These are phyloP conservation scores for Fusarium tanahbumbuense DNA, from an alignment of 2,329 filamentous ascomycete species.

Conservation along the genomic window DNA sequence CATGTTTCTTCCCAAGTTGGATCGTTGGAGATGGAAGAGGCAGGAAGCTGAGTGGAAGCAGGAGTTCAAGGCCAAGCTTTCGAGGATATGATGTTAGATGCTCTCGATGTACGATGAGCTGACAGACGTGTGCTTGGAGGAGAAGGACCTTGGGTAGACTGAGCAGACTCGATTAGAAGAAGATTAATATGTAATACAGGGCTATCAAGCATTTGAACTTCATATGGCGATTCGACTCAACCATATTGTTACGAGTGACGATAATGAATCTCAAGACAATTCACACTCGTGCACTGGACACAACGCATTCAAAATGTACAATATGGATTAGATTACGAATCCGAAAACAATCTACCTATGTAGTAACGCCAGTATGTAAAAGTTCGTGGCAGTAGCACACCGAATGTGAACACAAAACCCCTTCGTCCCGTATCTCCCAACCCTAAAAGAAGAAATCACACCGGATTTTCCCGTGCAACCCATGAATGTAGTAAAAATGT, in stretches of 20 bases:
- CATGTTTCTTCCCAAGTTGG: conserved; percentile 21
- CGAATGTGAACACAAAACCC: conserved; percentile 8
- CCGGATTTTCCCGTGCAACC: not conserved
- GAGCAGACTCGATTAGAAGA: not conserved
- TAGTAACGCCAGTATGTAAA: conserved; percentile 12
- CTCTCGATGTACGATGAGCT: too few relatives aligned
- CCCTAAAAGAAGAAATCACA: not conserved
- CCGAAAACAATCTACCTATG: conserved; percentile 4
- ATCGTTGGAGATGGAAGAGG: conserved; percentile 32
- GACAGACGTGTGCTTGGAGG: fast-evolving
- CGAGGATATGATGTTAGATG: not conserved
- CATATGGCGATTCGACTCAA: too few relatives aligned
- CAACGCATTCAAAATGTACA: not conserved
- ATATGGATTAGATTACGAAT: conserved; percentile 17
- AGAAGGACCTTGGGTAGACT: not conserved
- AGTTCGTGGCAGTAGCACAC: conserved; percentile 3
- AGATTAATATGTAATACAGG: not conserved
- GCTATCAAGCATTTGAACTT: not conserved
- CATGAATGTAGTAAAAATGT: conserved; percentile 9
- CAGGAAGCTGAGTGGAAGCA: conserved; percentile 26
- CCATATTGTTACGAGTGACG: too few relatives aligned
- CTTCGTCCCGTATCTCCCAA: not conserved
- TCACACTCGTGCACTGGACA: not conserved
- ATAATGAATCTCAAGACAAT: not conserved
- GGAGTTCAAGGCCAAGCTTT: not conserved